Conservation (phyloP, 176 grass and related monocot genomes). For the Triticum monococcum region DNA sequence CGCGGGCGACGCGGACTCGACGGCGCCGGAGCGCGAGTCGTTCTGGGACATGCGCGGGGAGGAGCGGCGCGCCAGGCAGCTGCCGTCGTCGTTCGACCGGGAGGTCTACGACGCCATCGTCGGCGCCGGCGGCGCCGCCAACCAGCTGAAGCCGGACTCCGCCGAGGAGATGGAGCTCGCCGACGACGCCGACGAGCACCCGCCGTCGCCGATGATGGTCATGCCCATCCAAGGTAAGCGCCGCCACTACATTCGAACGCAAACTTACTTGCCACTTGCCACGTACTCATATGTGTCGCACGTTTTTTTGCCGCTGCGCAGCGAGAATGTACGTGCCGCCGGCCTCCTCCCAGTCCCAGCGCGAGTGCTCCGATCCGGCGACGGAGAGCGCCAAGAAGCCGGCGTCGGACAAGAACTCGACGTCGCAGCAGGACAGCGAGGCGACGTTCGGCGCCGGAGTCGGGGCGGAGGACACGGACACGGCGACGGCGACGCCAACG, state of each 20-base stretch:
- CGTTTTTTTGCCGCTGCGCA: slow-evolving; percentile 22
- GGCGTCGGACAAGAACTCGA: slow-evolving; percentile 54
- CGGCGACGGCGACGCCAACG: not conserved
- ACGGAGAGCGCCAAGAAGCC: slow-evolving; percentile 41
- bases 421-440: slow-evolving; percentile 51
- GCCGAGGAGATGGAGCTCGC: slow-evolving; percentile 37
- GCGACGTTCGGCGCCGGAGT: slow-evolving; percentile 38
- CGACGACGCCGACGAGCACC: slow-evolving; percentile 16
- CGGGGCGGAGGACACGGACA: slow-evolving; percentile 9
- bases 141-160: not conserved
- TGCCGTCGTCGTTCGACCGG: slow-evolving; percentile 53
- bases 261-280: not conserved
- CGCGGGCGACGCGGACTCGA: not conserved
- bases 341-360: slow-evolving; percentile 37
- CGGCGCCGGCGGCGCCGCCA: not conserved
- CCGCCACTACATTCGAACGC: not conserved
- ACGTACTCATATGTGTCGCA: not conserved
- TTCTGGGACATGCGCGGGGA: slow-evolving; percentile 72
- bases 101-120: slow-evolving; percentile 52
- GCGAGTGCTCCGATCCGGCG: slow-evolving; percentile 47
- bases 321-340: slow-evolving; percentile 53
- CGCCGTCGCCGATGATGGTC: slow-evolving; percentile 38
- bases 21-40: slow-evolving; percentile 16
- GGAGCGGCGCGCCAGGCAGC: slow-evolving; percentile 40
- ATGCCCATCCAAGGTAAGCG: slow-evolving; percentile 60